Base-by-base conservation (phyloP, 164 flowering plant species). In the Tetrastigma voinierianum region DNA sequence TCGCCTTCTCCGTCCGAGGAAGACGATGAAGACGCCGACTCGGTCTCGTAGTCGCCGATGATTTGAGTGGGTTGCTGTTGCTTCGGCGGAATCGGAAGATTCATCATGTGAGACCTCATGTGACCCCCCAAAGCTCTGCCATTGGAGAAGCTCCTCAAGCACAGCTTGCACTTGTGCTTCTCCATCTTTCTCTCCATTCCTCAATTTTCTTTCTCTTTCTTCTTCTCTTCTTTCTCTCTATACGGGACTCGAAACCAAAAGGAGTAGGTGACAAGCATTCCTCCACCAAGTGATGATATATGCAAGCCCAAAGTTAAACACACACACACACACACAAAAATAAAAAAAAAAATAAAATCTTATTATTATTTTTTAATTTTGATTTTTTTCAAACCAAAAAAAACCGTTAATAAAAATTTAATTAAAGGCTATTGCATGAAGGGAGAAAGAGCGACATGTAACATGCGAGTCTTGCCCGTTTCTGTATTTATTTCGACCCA, bases 261-360 rank as follows among this genome's bases (percentile, higher is more conserved):
- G 51, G 87, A 83, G 87, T 82, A 82, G 89, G 86, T 85, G 82
- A 86, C 90, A 83, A 86, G 89, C 87, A 82, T 77, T 83, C 81
- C 80, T 82, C 84, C 80, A 74, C 82, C 79, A 75, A 75, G 67
- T 47, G 77, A 73, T 67, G 61, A 32, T 32, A 32, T 32, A 32
- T 32, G 40, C 40, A 32, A 32, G 6, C 40, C 40, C 40, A 32
- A n/a, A n/a, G n/a, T n/a, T n/a, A n/a, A n/a, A n/a, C n/a, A n/a
- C n/a, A n/a, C n/a, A n/a, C n/a, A n/a, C n/a, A n/a, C n/a, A 32
- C 73, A 47, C 73, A 65, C 23, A 57, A 61, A 52, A 40, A 59
- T 46, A 40, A 47, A 19, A 19, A 46, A 16, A 46, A 2, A 55
- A 48, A 10, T 12, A 18, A 45, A 66, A 56, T 18, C 43, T 12